Evolutionary conservation across 345 rosid genomes (phyloP).

Genomic region (Passiflora organensis): DNA sequence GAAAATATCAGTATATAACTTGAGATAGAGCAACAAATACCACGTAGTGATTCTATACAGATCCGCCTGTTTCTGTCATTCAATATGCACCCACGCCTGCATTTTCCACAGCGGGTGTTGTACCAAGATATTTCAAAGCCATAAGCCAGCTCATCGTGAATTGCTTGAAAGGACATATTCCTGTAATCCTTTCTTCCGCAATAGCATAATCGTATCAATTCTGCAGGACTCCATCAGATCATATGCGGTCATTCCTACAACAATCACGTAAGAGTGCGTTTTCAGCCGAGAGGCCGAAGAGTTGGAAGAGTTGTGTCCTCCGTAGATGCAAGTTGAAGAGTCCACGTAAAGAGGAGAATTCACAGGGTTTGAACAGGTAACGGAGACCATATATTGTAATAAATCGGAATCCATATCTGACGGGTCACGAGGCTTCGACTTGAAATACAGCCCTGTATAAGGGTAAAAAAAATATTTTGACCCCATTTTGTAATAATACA

Average conservation of each 20-base stretch:
- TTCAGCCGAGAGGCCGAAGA: not conserved
- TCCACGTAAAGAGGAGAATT: constrained; percentile 9
- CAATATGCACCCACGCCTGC: not conserved
- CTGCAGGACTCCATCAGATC: constrained; percentile 8
- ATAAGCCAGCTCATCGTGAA: constrained; percentile 1
- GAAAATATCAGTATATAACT: no score
- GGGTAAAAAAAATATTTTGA: no score
- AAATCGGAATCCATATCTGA: not conserved
- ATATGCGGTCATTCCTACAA: not conserved
- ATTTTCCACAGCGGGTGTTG: not conserved
- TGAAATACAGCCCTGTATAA: no score
- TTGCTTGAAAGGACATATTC: not conserved
- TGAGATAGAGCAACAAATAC: no score
- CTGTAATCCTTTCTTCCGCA: not conserved
- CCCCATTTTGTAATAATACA: not conserved
- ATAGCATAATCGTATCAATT: not conserved
- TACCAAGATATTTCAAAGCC: constrained; percentile 22
- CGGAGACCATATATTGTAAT: not conserved
- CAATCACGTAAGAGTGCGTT: not conserved
- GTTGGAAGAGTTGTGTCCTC: not conserved
- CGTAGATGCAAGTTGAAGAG: constrained; percentile 2
- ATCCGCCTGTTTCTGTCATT: not conserved
- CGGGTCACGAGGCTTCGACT: no score
- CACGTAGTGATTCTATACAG: not conserved
- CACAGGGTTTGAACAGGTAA: constrained; percentile 2